These are phyloP conservation scores for Parmelia sp. DNA, from an alignment of 495 filamentous ascomycete genomes.

Conservation along the genomic window DNA sequence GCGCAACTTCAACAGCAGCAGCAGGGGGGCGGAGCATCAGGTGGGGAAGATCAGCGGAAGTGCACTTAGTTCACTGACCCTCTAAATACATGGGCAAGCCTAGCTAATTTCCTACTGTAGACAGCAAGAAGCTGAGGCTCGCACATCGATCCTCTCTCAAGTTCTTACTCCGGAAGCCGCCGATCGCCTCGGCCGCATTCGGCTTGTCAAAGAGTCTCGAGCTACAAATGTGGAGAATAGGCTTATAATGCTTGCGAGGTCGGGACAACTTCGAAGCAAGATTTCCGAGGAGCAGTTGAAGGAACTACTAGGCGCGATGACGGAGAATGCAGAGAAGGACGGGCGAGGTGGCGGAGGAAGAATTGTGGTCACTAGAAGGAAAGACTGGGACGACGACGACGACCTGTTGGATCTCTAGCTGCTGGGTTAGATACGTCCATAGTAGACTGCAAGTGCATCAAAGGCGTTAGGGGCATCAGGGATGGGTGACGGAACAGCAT, in stretches of 20 bases:
- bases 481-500: not conserved
- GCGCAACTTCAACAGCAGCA: conserved; percentile 80
- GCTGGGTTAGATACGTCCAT: not conserved
- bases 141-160: conserved; percentile 73
- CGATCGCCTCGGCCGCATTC: conserved; percentile 88
- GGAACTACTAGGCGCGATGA: conserved; percentile 75
- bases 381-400: conserved; percentile 82
- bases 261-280: conserved; percentile 76
- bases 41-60: conserved; percentile 60
- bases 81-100: not conserved
- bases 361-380: conserved; percentile 77
- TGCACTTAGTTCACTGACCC: conserved; percentile 29
- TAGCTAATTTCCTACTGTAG: conserved; percentile 33
- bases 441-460: not conserved
- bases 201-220: conserved; percentile 88
- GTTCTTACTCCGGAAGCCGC: conserved; percentile 92
- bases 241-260: conserved; percentile 82
- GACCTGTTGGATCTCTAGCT: conserved; percentile 61
- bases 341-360: conserved; percentile 48
- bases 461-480: conserved; percentile 8
- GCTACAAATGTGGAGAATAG: conserved; percentile 87
- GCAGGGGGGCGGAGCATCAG: conserved; percentile 49
- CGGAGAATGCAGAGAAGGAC: conserved; percentile 54
- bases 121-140: conserved; percentile 66
- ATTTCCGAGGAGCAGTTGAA: conserved; percentile 93